Evolutionary conservation across 495 filamentous ascomycete species (phyloP).

Genomic region (Xylaria castorea): DNA sequence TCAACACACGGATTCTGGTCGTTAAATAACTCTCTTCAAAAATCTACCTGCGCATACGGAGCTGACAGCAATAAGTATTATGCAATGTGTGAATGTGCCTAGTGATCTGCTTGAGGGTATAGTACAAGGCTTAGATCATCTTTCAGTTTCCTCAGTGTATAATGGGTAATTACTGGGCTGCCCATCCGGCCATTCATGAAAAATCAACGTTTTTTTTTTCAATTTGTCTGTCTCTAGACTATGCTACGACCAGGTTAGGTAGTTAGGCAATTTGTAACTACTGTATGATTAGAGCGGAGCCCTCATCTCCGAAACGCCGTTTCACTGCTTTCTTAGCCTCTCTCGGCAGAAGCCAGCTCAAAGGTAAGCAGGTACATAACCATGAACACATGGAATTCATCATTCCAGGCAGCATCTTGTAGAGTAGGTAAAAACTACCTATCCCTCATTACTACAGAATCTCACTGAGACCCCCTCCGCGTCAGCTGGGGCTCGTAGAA

Average conservation of each 20-base stretch:
- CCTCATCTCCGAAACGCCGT: no score
- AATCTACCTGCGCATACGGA: no score
- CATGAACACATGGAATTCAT: background rate
- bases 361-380: background rate
- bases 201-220: background rate
- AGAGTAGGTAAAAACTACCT: background rate
- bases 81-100: no score
- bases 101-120: no score
- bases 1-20: no score
- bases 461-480: background rate
- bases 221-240: background rate
- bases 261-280: background rate
- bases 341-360: background rate
- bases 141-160: background rate
- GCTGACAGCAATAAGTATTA: no score
- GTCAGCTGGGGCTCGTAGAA: conserved; percentile 14
- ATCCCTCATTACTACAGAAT: background rate
- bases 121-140: background rate
- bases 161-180: background rate
- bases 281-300: background rate
- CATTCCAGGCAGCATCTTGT: background rate
- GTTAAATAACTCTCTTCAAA: no score
- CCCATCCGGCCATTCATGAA: background rate
- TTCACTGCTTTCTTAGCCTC: background rate
- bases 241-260: background rate